A percentile compares a stretch with the other conserved stretches of the same genome.
These are phyloP conservation scores for Populus nigra DNA, from an alignment of 345 rosid genomes.

Conservation along the genomic window DNA sequence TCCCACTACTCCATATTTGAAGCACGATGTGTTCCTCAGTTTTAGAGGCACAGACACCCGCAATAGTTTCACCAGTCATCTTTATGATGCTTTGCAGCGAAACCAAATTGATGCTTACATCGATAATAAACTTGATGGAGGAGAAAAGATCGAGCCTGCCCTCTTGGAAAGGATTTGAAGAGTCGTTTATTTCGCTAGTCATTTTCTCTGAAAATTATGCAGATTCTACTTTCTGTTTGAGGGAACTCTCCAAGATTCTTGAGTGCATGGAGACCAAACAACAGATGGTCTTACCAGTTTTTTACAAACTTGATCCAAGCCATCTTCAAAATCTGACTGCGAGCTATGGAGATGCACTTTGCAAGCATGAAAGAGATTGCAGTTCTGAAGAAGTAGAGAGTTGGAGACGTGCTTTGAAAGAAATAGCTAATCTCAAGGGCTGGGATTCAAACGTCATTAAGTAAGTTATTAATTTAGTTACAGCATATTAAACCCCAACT, in stretches of 20 bases:
- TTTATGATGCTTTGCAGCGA: not conserved
- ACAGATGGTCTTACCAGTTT: not conserved
- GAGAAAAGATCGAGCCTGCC: conserved; percentile 2
- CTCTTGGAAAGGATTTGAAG: not conserved
- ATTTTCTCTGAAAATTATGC: not conserved
- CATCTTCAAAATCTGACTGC: not conserved
- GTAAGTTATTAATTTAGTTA: not conserved
- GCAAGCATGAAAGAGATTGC: too few relatives aligned
- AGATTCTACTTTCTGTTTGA: not conserved
- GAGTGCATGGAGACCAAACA: not conserved
- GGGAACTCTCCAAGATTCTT: not conserved
- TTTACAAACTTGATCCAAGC: not conserved
- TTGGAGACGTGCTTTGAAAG: not conserved
- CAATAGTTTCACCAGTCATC: not conserved
- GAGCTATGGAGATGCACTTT: not conserved
- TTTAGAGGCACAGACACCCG: conserved; percentile 4
- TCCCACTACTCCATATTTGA: not conserved
- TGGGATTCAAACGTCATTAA: not conserved
- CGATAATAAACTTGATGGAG: not conserved
- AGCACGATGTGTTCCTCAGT: not conserved
- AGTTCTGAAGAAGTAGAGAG: not conserved
- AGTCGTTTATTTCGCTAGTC: not conserved
- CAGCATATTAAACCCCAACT: too few relatives aligned
- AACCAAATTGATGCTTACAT: not conserved
- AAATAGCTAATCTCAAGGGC: not conserved